Base-by-base conservation (phyloP, 371 early-diverging fungal species). In the Haplosporangium sp. region DNA sequence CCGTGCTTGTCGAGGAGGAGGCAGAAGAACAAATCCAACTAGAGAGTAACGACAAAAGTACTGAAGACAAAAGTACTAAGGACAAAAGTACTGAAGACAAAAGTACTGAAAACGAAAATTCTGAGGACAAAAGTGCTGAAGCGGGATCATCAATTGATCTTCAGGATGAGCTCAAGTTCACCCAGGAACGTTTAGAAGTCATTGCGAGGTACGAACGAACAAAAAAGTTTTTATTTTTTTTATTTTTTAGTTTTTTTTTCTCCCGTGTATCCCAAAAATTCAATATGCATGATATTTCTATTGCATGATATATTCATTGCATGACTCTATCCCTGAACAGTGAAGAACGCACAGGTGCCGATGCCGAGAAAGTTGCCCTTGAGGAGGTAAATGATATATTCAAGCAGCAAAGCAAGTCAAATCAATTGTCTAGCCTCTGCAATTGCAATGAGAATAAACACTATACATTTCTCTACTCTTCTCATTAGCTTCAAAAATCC, bases 271-370 rank as follows among this genome's bases (percentile, higher is more conserved):
- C 44, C n/a, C n/a, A 2, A 45, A 55, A 38, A 47, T 10, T 59
- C 35, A 19, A 56, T 37, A 56, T 56, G 20, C 19, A 55, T 55
- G 35, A 10, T 45, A 45, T 45, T 7, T 50, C 59, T 37, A 15
- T 4, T 37, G 37, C 11, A 61, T 44, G 35, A 4, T 34, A 55
- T 55, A 10, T 50, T 40, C 17, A 15, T 4, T 37, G 37, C 11
- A 61, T 44, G 35, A 4, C 55, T 34, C 34, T 7, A 11, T 3
- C 0, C 35, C 27, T 42, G n/a, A 50, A 34, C 39, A 72, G 72
- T 17, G 77, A 77, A 53, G 77, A 69, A 47, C 77, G 77, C 44
- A 48, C 57, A 10, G 77, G 72, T 11, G 77, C 68, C 7, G 77
- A 77, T 61, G 65, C 64, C 0, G 77, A 77, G 53, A 77, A 65